Conservation (phyloP, 2,329 filamentous ascomycete genomes). For the Penicillium sp. region DNA sequence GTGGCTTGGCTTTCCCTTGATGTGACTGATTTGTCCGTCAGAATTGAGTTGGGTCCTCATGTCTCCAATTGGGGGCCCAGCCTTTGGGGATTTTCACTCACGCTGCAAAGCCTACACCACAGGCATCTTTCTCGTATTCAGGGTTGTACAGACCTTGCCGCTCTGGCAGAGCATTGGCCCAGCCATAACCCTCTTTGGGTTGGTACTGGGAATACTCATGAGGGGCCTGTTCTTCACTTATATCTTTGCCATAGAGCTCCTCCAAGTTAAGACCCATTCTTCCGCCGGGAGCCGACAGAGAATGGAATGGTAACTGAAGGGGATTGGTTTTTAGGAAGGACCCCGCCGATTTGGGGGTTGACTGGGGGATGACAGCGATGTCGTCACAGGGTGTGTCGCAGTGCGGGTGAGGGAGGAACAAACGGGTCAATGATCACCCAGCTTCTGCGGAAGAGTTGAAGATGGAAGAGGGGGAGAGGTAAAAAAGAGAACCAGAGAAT, state of each 20-base stretch:
- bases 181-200: constrained; percentile 69
- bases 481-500: constrained; percentile 4
- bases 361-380: constrained; percentile 9
- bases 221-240: constrained; percentile 44
- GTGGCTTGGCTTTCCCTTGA: constrained; percentile 95
- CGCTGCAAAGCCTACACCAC: constrained; percentile 98
- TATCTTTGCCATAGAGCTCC: constrained; percentile 48
- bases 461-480: constrained; percentile 6
- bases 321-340: constrained; percentile 12
- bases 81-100: constrained; percentile 48
- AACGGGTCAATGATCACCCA: constrained; percentile 18
- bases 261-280: constrained; percentile 53
- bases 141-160: constrained; percentile 99
- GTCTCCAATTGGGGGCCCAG: neutral
- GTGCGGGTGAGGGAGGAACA: constrained; percentile 14
- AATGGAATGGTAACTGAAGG: constrained; percentile 29
- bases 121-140: constrained; percentile 95
- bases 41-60: constrained; percentile 7
- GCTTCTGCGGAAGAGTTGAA: constrained; percentile 18
- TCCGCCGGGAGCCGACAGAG: constrained; percentile 45
- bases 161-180: constrained; percentile 92
- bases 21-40: constrained; percentile 62
- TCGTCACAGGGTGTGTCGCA: constrained; percentile 30
- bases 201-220: constrained; percentile 54
- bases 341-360: constrained; percentile 20